Evolutionary conservation across 257 asterid genomes (phyloP), one percentile per base, ranked within the genome.

Genomic region (Salvia splendens): DNA sequence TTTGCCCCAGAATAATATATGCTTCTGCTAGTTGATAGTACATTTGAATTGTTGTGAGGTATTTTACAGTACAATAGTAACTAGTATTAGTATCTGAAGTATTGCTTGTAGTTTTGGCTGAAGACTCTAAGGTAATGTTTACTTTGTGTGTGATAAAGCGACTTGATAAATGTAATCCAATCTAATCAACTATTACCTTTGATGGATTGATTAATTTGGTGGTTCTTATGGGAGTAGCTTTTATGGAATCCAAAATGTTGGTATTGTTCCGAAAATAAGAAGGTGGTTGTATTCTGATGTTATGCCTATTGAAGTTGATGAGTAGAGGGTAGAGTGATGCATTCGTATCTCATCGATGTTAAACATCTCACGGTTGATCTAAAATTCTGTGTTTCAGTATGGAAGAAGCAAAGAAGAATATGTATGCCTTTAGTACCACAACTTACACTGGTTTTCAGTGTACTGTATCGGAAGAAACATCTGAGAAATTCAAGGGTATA

Each of bases 391-490:
- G 45, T 76, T 40, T 67, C 80, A 94, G 99, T 77, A 87, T 88
- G 91, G 99, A 94, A 84, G 99, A 94, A 78, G 99, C 99, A 36
- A 91, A 85, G 89, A 88, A 94, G 89, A 94, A 91, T 73, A 83
- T 94, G 96, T 94, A 94, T 71, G 99, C 99, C 35, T 94, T 94
- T 68, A 94, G 99, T 71, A 94, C 99, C 51, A 94, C 99, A 5
- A 91, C 96, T 0, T 94, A 91, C 82, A 94, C 99, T 43, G 99
- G 98, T 63, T 94, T 94, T 70, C 99, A 94, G 5, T 94, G 99
- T 82, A 94, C 97, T 20, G 90, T 94, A 11, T 91, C 96, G 6
- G 99, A 94, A 80, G 99, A 89, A 84, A 89, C 96, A 76, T 94
- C 98, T 46, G 98, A 94, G 75, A 94, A 91, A 61, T 91, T 94